Conservation (phyloP, 176 grass and related monocot species). For the Carex littledalei region DNA sequence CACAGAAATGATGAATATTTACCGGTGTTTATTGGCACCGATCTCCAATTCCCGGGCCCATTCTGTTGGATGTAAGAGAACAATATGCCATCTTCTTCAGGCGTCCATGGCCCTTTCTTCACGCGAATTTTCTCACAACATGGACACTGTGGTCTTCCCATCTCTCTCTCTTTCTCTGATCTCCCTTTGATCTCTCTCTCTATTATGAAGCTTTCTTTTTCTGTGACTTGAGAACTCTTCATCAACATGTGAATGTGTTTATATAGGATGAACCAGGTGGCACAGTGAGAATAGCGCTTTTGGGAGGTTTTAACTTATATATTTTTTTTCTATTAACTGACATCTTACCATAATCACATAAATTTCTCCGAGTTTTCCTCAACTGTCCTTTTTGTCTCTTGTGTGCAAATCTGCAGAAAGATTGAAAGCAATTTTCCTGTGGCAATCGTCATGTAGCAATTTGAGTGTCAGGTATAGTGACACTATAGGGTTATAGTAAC, state of each 20-base stretch:
- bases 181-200: not conserved
- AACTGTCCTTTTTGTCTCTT: conserved; percentile 22
- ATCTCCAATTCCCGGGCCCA: conserved; percentile 34
- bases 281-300: not conserved
- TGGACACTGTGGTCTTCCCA: conserved; percentile 26
- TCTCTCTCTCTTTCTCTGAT: not conserved
- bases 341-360: conserved; percentile 17
- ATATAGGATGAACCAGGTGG: conserved; percentile 24
- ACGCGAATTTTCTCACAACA: conserved; percentile 28
- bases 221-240: conserved; percentile 12
- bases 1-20: not conserved
- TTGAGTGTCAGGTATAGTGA: not conserved
- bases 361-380: conserved; percentile 4
- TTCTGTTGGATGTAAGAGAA: conserved; percentile 32
- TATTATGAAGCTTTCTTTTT: conserved; percentile 24
- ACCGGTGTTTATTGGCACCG: conserved; percentile 27
- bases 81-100: conserved; percentile 27
- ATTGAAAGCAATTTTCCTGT: conserved; percentile 3
- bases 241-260: conserved; percentile 8
- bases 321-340: conserved; percentile 13
- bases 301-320: not conserved
- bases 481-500: no score
- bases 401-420: not conserved
- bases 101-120: conserved; percentile 33
- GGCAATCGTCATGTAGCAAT: not conserved